Percentiles rank a stretch among this genome's conserved stretches.
Conservation (phyloP, 768 basidiomycete genomes). For the Brasilioporus rufonigricans region DNA sequence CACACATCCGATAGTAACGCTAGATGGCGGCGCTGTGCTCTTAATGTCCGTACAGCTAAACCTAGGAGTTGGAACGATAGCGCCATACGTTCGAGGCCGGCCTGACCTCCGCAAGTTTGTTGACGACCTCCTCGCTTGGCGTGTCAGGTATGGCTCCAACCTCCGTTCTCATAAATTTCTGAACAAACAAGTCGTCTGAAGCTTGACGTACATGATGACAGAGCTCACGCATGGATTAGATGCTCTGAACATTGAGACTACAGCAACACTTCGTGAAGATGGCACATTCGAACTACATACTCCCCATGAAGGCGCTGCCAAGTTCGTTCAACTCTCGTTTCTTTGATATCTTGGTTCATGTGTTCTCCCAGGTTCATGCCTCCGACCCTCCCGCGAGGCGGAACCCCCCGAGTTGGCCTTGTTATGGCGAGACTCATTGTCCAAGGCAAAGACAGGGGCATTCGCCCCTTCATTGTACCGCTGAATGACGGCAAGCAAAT, state of each 20-base stretch:
- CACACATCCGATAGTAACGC: background rate
- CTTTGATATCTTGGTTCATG: background rate
- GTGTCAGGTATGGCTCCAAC: background rate
- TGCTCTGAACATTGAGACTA: background rate
- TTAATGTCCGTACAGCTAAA: background rate
- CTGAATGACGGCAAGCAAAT: background rate
- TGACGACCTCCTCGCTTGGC: background rate
- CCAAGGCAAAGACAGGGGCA: background rate
- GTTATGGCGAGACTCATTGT: background rate
- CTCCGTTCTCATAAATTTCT: background rate
- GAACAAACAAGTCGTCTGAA: background rate
- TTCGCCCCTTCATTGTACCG: background rate
- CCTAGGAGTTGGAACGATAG: background rate
- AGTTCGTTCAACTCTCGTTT: background rate
- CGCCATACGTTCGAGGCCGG: background rate
- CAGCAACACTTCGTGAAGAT: background rate
- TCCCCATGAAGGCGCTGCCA: background rate
- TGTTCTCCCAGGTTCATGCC: background rate
- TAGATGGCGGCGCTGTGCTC: background rate
- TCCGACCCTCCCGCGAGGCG: background rate
- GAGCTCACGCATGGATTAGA: background rate
- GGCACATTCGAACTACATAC: background rate
- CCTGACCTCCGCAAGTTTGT: constrained; percentile 1
- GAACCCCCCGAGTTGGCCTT: background rate
- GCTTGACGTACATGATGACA: background rate